Evolutionary conservation across 202 grass and related monocot genomes (phyloP).

Genomic region (Zoysia matrella): DNA sequence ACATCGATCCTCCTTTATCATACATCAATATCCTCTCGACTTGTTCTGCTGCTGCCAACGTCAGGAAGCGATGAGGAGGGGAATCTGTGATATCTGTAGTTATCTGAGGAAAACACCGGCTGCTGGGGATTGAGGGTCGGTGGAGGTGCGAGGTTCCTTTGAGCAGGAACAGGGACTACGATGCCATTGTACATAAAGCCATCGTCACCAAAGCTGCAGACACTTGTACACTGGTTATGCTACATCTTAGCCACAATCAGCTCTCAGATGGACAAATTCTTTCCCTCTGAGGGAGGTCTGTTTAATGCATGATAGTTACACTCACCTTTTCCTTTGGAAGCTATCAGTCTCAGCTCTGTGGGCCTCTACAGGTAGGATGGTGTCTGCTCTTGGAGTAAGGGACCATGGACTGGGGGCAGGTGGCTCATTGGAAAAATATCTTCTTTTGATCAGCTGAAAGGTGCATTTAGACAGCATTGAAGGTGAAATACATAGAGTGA

Average conservation of each 20-base stretch:
- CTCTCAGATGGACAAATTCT: slow-evolving; percentile 8
- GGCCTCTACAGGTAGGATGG: slow-evolving; percentile 53
- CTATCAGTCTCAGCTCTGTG: slow-evolving; percentile 55
- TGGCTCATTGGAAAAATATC: slow-evolving; percentile 85
- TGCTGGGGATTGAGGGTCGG: slow-evolving; percentile 73
- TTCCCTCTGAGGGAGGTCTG: neutral
- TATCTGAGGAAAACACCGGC: slow-evolving; percentile 54
- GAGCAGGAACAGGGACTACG: slow-evolving; percentile 69
- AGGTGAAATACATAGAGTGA: neutral
- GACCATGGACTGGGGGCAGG: slow-evolving; percentile 71
- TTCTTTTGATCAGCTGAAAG: slow-evolving; percentile 89
- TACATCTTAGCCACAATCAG: slow-evolving; percentile 12
- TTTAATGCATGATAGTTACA: slow-evolving; percentile 20
- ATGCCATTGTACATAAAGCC: slow-evolving; percentile 65
- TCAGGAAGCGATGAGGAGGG: slow-evolving; percentile 63
- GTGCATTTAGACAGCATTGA: slow-evolving; percentile 27
- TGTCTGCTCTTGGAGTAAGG: slow-evolving; percentile 54
- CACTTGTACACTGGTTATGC: slow-evolving; percentile 8
- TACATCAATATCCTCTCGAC: slow-evolving; percentile 60
- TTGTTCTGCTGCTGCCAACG: slow-evolving; percentile 58
- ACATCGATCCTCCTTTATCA: slow-evolving; percentile 26
- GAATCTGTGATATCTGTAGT: slow-evolving; percentile 72
- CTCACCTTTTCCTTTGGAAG: slow-evolving; percentile 86
- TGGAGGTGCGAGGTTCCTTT: slow-evolving; percentile 71
- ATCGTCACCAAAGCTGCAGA: slow-evolving; percentile 59